Evolutionary conservation across 306 rosid species (phyloP).

Genomic region (Rosa rugosa): DNA sequence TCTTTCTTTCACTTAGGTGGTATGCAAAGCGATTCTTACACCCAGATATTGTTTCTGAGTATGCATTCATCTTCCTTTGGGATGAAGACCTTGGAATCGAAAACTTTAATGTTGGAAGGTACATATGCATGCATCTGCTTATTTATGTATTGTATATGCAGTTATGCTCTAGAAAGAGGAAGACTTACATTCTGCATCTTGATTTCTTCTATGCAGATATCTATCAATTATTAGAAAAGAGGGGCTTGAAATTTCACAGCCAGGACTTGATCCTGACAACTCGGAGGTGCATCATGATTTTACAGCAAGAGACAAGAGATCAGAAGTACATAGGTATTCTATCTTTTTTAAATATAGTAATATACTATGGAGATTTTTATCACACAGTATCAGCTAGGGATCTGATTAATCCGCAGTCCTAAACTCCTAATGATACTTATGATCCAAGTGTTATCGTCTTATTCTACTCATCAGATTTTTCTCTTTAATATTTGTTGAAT

Average conservation of each 20-base stretch:
- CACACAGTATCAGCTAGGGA: not conserved
- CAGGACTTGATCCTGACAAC: slow-evolving; percentile 68
- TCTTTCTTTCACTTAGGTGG: slow-evolving; percentile 53
- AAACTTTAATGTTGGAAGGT: slow-evolving; percentile 66
- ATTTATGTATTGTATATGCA: not conserved
- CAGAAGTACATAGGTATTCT: slow-evolving; percentile 68
- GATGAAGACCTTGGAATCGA: slow-evolving; percentile 90
- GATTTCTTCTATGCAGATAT: slow-evolving; percentile 40
- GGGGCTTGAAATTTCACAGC: slow-evolving; percentile 90
- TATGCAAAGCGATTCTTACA: slow-evolving; percentile 88
- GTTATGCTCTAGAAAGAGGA: not conserved
- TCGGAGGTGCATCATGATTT: slow-evolving; percentile 77
- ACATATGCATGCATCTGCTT: not conserved
- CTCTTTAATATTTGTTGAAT: not conserved
- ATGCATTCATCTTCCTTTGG: slow-evolving; percentile 78
- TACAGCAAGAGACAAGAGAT: slow-evolving; percentile 48
- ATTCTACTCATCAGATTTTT: not conserved
- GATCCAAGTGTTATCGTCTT: not conserved
- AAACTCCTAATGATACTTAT: not conserved
- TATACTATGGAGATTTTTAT: not conserved
- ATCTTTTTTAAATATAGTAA: not conserved
- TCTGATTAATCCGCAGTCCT: not conserved
- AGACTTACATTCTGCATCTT: not conserved
- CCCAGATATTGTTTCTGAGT: slow-evolving; percentile 78
- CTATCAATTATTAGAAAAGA: slow-evolving; percentile 62